These are phyloP conservation scores for Fraxinus greggii DNA, from an alignment of 305 asterid species.

Conservation along the genomic window DNA sequence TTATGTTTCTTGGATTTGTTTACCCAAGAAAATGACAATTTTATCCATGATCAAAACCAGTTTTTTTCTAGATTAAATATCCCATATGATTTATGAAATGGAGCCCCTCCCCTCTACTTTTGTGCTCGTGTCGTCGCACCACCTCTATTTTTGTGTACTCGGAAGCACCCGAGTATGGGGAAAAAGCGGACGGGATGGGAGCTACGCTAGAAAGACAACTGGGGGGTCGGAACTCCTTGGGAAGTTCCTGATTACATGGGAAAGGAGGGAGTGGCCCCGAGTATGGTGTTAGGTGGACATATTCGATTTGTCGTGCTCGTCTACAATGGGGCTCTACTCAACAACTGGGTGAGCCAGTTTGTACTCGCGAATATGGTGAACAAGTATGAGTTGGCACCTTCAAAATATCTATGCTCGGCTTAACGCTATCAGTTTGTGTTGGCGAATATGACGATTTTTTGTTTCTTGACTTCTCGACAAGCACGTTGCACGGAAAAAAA, in stretches of 20 bases:
- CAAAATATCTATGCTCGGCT: background rate
- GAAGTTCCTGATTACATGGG: background rate
- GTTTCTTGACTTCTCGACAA: background rate
- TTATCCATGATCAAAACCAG: background rate
- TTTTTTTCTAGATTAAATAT: background rate
- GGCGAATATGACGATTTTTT: no score
- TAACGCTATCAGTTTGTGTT: background rate
- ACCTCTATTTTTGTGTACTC: background rate
- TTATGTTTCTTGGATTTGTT: conserved; percentile 14
- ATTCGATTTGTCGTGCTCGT: no score
- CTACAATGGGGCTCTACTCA: no score
- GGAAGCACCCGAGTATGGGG: background rate
- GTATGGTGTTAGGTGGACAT: no score
- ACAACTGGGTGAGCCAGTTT: background rate
- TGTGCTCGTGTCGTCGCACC: background rate
- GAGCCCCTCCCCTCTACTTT: background rate
- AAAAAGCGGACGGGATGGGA: background rate
- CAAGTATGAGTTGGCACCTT: background rate
- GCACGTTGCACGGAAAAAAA: background rate
- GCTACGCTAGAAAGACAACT: no score
- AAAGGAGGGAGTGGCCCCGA: background rate
- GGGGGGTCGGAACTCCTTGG: background rate
- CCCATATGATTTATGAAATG: background rate
- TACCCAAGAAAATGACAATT: background rate
- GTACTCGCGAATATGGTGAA: background rate